Conservation (phyloP, 2,329 filamentous ascomycete genomes). For the Lasiodiplodia citricola region DNA sequence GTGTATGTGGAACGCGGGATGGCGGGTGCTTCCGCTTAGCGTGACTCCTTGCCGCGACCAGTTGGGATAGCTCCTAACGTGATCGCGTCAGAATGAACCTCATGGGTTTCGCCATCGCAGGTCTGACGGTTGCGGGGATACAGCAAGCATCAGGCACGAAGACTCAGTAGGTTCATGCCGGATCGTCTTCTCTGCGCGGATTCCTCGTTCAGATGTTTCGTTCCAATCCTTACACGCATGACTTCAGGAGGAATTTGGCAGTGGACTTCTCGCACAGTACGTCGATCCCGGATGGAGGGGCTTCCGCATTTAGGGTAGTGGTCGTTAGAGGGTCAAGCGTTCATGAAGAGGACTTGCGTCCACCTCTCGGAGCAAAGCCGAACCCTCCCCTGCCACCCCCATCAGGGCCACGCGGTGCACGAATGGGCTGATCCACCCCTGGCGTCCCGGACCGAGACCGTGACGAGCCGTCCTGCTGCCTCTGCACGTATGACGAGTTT, state of each 20-base stretch:
- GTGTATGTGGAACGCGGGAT: conserved; percentile 11
- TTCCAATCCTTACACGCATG: not conserved
- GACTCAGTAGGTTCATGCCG: not conserved
- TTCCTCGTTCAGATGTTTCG: not conserved
- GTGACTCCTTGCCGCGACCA: conserved; percentile 1
- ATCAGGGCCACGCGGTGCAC: conserved; percentile 79
- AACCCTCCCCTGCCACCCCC: conserved; percentile 77
- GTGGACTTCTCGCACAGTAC: not conserved
- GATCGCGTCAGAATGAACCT: not conserved
- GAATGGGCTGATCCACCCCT: conserved; percentile 70
- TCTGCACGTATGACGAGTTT: conserved; percentile 39
- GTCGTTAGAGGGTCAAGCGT: not conserved
- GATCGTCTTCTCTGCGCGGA: not conserved
- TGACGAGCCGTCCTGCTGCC: conserved; percentile 45
- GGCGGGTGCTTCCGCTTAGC: not conserved
- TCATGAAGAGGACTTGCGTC: conserved; percentile 15
- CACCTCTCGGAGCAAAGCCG: conserved; percentile 59
- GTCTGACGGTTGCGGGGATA: not conserved
- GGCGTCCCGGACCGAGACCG: conserved; percentile 58
- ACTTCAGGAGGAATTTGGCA: conserved; percentile 15
- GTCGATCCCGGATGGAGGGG: not conserved
- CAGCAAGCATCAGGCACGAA: not conserved
- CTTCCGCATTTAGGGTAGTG: not conserved
- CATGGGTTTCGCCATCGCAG: not conserved
- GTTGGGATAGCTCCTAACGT: not conserved